A percentile compares a stretch with the other conserved stretches of the same genome.
phyloP scores from a whole-genome alignment of 139 green algal genomes.

The Pseudopediastrum boryanum region DNA sequence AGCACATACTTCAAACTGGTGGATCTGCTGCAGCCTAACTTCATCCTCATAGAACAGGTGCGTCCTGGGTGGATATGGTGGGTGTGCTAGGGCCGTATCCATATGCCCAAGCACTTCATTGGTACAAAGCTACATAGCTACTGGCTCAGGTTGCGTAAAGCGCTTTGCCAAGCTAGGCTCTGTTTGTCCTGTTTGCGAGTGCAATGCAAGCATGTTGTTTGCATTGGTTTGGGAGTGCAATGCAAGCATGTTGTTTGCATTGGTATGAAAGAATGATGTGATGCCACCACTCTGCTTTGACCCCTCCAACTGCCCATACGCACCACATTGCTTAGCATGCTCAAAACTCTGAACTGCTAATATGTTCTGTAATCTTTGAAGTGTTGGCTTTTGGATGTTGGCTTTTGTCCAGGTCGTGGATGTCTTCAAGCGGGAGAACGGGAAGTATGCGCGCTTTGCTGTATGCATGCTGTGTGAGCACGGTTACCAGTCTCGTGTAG shows the following conservation, averaged over 20 bases:
- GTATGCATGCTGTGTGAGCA: slow-evolving; percentile 52
- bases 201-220: not conserved
- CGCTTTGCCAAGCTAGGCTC: not conserved
- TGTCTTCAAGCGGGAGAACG: slow-evolving; percentile 72
- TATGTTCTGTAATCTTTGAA: too few relatives aligned
- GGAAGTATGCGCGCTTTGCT: slow-evolving; percentile 68
- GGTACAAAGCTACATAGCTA: too few relatives aligned
- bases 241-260: not conserved
- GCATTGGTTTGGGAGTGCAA: not conserved
- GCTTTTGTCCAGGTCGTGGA: slow-evolving; percentile 57
- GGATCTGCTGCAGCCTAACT: slow-evolving; percentile 61
- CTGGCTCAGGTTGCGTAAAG: too few relatives aligned
- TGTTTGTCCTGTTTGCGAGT: not conserved
- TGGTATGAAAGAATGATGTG: not conserved
- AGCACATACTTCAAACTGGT: slow-evolving; percentile 60
- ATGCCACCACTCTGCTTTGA: too few relatives aligned
- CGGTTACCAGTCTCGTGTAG: slow-evolving; percentile 69
- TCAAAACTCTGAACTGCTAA: too few relatives aligned
- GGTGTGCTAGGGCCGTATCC: slow-evolving; percentile 27
- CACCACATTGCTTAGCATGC: too few relatives aligned
- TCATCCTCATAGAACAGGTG: slow-evolving; percentile 81
- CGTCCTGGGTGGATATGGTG: slow-evolving; percentile 39
- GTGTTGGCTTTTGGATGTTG: too few relatives aligned
- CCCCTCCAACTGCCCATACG: too few relatives aligned
- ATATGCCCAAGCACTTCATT: too few relatives aligned